Percentiles rank a stretch among this genome's conserved stretches.
Conservation (phyloP, 1,284 basidiomycete genomes). For the Fomitopsis palustris region DNA sequence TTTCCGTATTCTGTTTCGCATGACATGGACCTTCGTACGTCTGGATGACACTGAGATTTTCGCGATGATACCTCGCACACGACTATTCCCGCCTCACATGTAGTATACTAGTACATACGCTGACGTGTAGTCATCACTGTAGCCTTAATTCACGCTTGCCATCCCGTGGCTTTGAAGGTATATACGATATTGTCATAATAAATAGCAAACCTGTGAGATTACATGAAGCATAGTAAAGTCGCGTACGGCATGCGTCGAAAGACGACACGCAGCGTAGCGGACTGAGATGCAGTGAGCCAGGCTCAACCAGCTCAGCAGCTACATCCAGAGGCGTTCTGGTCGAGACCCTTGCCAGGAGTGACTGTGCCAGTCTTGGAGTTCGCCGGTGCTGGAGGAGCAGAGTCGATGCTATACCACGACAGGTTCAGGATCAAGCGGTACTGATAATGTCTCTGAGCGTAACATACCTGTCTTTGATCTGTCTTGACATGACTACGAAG, state of each 20-base stretch:
- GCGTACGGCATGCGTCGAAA: neutral
- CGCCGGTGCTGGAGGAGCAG: slow-evolving; percentile 21
- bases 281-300: neutral
- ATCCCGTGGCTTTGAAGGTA: slow-evolving; percentile 1
- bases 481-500: slow-evolving; percentile 98
- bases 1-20: neutral
- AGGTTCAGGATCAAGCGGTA: neutral
- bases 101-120: slow-evolving; percentile 1
- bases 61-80: neutral
- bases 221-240: neutral
- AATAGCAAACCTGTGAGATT: neutral
- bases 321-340: slow-evolving; percentile 23
- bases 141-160: neutral
- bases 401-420: slow-evolving; percentile 19
- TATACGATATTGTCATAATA: neutral
- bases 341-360: slow-evolving; percentile 24
- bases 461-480: slow-evolving; percentile 89
- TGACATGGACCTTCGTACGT: neutral
- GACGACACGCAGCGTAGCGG: neutral
- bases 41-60: neutral
- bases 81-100: slow-evolving; percentile 1
- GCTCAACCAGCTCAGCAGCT: slow-evolving; percentile 18
- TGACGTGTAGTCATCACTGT: neutral
- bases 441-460: too few species aligned
- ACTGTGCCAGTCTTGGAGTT: slow-evolving; percentile 23